Evolutionary conservation across 1,284 basidiomycete species (phyloP).

Genomic region (Apiotrichum porosum): DNA sequence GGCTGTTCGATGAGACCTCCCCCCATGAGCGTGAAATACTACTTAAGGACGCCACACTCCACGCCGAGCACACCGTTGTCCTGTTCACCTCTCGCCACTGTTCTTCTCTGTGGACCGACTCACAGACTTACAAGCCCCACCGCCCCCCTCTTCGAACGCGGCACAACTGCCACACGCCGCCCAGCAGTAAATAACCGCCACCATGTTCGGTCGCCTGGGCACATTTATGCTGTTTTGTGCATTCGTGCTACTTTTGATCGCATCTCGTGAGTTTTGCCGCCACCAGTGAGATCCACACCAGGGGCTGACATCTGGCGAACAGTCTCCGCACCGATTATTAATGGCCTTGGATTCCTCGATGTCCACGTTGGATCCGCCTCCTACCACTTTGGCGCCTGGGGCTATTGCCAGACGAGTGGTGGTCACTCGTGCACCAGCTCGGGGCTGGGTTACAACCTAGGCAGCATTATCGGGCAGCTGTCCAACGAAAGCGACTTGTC

Average conservation of each 20-base stretch:
- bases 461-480: constrained; percentile 16
- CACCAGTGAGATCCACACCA: neutral
- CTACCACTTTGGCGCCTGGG: constrained; percentile 37
- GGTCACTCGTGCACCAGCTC: constrained; percentile 19
- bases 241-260: constrained; percentile 30
- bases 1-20: too few relatives aligned
- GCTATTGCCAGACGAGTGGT: constrained; percentile 30
- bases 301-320: constrained; percentile 1
- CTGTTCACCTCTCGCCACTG: too few relatives aligned
- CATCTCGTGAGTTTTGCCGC: constrained; percentile 22
- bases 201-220: too few relatives aligned
- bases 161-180: too few relatives aligned
- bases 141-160: too few relatives aligned
- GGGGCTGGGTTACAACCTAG: constrained; percentile 29
- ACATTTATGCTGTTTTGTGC: constrained; percentile 37
- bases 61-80: too few relatives aligned
- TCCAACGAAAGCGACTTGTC: constrained; percentile 11
- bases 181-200: too few relatives aligned
- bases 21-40: too few relatives aligned
- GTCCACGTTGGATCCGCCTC: constrained; percentile 13
- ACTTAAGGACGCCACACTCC: too few relatives aligned
- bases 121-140: too few relatives aligned
- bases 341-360: constrained; percentile 33
- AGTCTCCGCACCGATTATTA: constrained; percentile 39
- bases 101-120: too few relatives aligned